phyloP scores from a whole-genome alignment of 1,139 yeast genomes.

The Zygosaccharomyces pseudobailii region DNA sequence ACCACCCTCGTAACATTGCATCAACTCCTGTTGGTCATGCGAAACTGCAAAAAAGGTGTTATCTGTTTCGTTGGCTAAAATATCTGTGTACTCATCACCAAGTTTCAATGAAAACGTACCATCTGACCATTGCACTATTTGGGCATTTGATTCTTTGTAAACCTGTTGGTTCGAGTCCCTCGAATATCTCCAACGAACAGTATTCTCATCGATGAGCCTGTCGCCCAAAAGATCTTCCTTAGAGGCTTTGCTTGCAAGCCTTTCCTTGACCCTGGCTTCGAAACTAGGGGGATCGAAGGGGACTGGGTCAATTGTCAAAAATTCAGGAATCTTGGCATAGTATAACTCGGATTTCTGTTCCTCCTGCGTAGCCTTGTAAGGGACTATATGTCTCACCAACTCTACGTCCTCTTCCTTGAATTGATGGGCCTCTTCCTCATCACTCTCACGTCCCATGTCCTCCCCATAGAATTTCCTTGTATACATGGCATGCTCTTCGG shows the following conservation, averaged over 20 bases:
- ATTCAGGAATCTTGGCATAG: constrained; percentile 72
- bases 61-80: constrained; percentile 57
- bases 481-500: constrained; percentile 34
- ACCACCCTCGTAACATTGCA: constrained; percentile 49
- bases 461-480: constrained; percentile 34
- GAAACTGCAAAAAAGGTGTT: constrained; percentile 72
- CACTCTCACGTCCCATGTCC: constrained; percentile 33
- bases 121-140: constrained; percentile 90
- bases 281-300: constrained; percentile 81
- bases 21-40: constrained; percentile 65
- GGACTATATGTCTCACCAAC: constrained; percentile 59
- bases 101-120: constrained; percentile 81
- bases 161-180: constrained; percentile 56
- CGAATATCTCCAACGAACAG: constrained; percentile 90
- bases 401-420: constrained; percentile 55
- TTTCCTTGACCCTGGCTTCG: constrained; percentile 38
- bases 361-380: constrained; percentile 43
- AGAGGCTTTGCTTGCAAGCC: constrained; percentile 33
- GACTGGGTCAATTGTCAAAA: constrained; percentile 73
- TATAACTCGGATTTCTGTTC: constrained; percentile 41
- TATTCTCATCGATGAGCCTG: constrained; percentile 67
- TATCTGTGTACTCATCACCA: constrained; percentile 85
- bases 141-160: constrained; percentile 81
- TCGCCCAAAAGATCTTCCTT: constrained; percentile 46
- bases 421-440: constrained; percentile 40